phyloP scores from a whole-genome alignment of 352 stramenopile species.

The Globisporangium paddicum region DNA sequence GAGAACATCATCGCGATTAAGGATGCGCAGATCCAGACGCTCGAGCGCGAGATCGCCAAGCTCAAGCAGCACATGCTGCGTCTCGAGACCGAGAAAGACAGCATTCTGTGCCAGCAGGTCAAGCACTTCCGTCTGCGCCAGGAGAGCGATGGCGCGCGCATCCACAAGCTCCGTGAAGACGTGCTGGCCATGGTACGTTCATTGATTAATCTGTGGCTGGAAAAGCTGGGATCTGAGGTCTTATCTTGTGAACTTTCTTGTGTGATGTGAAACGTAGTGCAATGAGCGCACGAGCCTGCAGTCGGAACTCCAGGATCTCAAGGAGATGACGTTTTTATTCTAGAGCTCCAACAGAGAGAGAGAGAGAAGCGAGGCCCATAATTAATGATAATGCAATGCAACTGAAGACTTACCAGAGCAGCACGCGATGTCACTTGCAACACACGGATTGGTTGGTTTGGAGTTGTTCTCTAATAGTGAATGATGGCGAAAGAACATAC shows the following conservation, averaged over 20 bases:
- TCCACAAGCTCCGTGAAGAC: slow-evolving; percentile 48
- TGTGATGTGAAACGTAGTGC: slow-evolving; percentile 24
- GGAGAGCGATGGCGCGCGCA: slow-evolving; percentile 44
- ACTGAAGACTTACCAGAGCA: not conserved
- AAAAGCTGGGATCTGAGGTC: not conserved
- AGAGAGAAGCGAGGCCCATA: not conserved
- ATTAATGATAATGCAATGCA: not conserved
- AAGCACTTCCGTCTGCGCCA: slow-evolving; percentile 35
- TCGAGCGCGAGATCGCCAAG: slow-evolving; percentile 51
- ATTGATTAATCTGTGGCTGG: not conserved
- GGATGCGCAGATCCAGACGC: slow-evolving; percentile 46
- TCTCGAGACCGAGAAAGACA: slow-evolving; percentile 53
- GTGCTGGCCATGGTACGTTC: slow-evolving; percentile 43
- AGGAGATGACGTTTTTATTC: slow-evolving; percentile 48
- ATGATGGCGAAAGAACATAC: slow-evolving; percentile 2
- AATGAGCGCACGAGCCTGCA: slow-evolving; percentile 51
- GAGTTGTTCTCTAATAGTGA: slow-evolving; percentile 9
- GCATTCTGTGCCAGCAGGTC: slow-evolving; percentile 47
- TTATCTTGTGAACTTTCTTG: not conserved
- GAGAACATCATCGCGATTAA: slow-evolving; percentile 46
- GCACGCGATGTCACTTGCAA: not conserved
- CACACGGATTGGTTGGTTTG: not conserved
- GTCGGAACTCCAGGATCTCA: slow-evolving; percentile 48
- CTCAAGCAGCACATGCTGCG: slow-evolving; percentile 36
- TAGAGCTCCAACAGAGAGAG: slow-evolving; percentile 11